These are phyloP conservation scores for Lepidium campestre DNA, from an alignment of 441 rosid species.

Conservation along the genomic window DNA sequence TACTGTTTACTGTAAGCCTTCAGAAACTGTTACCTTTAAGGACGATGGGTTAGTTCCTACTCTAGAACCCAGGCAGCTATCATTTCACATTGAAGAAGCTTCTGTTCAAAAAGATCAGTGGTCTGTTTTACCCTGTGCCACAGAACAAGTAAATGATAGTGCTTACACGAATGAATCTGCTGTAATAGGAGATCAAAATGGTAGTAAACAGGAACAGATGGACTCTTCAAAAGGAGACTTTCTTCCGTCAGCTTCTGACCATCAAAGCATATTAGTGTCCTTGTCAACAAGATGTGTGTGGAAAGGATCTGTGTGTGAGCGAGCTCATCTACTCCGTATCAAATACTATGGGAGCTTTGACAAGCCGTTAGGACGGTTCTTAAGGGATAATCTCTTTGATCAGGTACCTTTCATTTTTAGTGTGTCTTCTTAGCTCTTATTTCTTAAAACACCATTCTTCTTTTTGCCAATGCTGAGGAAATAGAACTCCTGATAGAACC, in stretches of 20 bases:
- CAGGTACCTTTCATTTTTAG: slow-evolving; percentile 36
- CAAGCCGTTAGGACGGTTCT: slow-evolving; percentile 69
- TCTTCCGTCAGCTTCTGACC: slow-evolving; percentile 66
- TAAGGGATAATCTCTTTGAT: slow-evolving; percentile 68
- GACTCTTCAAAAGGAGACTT: slow-evolving; percentile 63
- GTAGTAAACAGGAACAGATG: slow-evolving; percentile 37
- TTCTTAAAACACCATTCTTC: neutral
- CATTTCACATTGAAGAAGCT: slow-evolving; percentile 28
- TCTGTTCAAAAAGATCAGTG: slow-evolving; percentile 26
- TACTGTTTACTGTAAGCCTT: slow-evolving; percentile 22
- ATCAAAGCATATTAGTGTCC: slow-evolving; percentile 79
- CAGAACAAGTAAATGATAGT: slow-evolving; percentile 28
- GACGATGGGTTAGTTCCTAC: slow-evolving; percentile 32
- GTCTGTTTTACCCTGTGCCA: slow-evolving; percentile 27
- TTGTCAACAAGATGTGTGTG: slow-evolving; percentile 71
- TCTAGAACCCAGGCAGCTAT: slow-evolving; percentile 31
- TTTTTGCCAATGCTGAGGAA: slow-evolving; percentile 9
- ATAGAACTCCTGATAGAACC: neutral
- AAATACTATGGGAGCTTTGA: slow-evolving; percentile 77
- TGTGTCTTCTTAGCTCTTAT: neutral
- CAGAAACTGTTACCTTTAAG: slow-evolving; percentile 24
- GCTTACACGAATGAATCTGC: slow-evolving; percentile 21
- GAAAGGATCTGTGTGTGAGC: slow-evolving; percentile 72
- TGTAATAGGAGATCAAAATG: slow-evolving; percentile 31
- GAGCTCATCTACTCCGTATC: slow-evolving; percentile 65